A percentile compares a stretch with the other conserved stretches of the same genome.
phyloP scores from a whole-genome alignment of 2,329 filamentous ascomycete species.

The Fusarium sulawesiense region DNA sequence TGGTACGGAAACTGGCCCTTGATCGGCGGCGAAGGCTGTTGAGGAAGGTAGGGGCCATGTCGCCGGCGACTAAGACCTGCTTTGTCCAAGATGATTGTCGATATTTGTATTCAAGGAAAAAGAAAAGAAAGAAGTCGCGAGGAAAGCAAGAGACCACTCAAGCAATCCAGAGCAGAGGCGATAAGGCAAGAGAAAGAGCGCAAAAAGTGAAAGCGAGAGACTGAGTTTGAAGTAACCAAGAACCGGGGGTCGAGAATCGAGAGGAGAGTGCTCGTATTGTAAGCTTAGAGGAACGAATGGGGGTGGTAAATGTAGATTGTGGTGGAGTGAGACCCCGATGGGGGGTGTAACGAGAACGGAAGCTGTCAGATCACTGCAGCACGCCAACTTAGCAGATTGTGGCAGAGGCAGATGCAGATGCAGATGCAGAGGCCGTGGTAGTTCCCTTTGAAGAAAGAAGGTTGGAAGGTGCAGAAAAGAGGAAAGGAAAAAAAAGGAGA shows the following conservation, averaged over 20 bases:
- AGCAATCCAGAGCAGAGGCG: conserved; percentile 4
- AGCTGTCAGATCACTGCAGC: conserved; percentile 9
- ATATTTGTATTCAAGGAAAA: conserved; percentile 14
- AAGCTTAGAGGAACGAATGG: conserved; percentile 27
- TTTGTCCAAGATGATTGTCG: conserved; percentile 16
- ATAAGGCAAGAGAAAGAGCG: neutral
- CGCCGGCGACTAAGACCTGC: conserved; percentile 38
- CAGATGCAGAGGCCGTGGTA: conserved; percentile 7
- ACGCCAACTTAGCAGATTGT: neutral
- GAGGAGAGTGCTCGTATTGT: conserved; percentile 36
- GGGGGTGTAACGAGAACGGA: conserved; percentile 30
- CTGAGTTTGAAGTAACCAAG: conserved; percentile 26
- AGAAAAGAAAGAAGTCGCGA: conserved; percentile 7
- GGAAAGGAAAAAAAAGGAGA: neutral
- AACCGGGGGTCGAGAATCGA: conserved; percentile 10
- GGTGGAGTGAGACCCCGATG: conserved; percentile 33
- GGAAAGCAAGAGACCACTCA: conserved; percentile 12
- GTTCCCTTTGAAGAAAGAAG: conserved; percentile 13
- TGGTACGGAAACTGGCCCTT: conserved; percentile 76
- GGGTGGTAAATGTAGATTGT: conserved; percentile 28
- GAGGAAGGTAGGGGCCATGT: conserved; percentile 73
- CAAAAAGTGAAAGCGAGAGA: conserved; percentile 14
- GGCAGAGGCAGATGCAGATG: conserved; percentile 8
- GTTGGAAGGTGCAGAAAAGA: neutral
- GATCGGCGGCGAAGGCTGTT: conserved; percentile 80